phyloP scores from a whole-genome alignment of 2,329 filamentous ascomycete genomes.

The Orbilia javanica region DNA sequence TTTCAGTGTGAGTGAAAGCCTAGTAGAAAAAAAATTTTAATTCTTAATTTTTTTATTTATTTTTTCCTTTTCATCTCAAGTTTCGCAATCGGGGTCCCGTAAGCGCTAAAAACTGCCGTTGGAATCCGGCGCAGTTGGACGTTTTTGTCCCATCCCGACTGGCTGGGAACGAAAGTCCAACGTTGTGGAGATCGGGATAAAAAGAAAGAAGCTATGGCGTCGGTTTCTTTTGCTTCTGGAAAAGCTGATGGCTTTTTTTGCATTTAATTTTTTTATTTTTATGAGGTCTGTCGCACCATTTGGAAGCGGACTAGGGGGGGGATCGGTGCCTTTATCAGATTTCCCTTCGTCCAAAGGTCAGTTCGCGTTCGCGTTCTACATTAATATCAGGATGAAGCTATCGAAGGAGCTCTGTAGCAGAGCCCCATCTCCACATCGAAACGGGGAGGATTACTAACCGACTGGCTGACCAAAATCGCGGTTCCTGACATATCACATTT shows the following conservation, averaged over 20 bases:
- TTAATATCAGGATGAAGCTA: conserved; percentile 29
- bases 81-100: conserved; percentile 46
- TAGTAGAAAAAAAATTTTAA: no score
- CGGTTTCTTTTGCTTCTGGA: conserved; percentile 19
- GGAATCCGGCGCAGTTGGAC: conserved; percentile 38
- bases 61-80: conserved; percentile 47
- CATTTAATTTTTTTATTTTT: background rate
- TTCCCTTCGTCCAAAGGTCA: background rate
- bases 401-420: conserved; percentile 41
- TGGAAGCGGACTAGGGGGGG: conserved; percentile 25
- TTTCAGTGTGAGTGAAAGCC: conserved; percentile 4
- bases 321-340: conserved; percentile 19
- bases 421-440: conserved; percentile 49
- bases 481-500: conserved; percentile 42
- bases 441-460: conserved; percentile 43
- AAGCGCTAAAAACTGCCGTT: conserved; percentile 45
- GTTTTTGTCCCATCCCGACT: conserved; percentile 1
- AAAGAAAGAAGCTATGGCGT: background rate
- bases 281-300: conserved; percentile 53
- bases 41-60: no score
- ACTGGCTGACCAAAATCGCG: conserved; percentile 17
- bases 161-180: conserved; percentile 10
- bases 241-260: background rate
- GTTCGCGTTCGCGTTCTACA: conserved; percentile 19
- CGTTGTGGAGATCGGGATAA: conserved; percentile 23